Conservation (phyloP, 768 basidiomycete species). For the Grammothele lineata region DNA sequence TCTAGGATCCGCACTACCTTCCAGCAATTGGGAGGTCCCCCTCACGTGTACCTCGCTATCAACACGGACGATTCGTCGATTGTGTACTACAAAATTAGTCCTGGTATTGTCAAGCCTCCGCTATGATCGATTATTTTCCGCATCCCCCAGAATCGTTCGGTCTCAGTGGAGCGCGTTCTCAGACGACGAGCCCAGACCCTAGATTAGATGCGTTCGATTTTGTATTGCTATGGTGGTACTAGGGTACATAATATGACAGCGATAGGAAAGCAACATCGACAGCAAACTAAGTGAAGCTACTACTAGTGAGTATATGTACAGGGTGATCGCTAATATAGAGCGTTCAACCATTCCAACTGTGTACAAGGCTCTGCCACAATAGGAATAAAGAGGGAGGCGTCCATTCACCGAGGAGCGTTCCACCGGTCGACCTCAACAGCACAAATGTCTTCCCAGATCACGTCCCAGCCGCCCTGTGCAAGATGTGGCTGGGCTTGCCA, state of each 20-base stretch:
- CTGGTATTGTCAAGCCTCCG: constrained; percentile 71
- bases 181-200: not conserved
- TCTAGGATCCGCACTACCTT: constrained; percentile 56
- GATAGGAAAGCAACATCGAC: not conserved
- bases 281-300: not conserved
- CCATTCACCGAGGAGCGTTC: constrained; percentile 32
- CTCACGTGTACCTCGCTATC: constrained; percentile 63
- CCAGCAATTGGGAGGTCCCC: constrained; percentile 39
- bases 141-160: not conserved
- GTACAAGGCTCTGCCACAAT: too few relatives aligned
- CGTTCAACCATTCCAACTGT: too few relatives aligned
- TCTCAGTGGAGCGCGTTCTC: not conserved
- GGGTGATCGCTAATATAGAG: not conserved
- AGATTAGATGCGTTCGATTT: not conserved
- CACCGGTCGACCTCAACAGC: constrained; percentile 73
- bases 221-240: not conserved
- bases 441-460: constrained; percentile 76
- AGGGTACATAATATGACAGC: not conserved
- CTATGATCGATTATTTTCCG: constrained; percentile 35
- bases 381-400: not conserved
- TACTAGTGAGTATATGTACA: not conserved
- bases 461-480: constrained; percentile 65
- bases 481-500: constrained; percentile 73
- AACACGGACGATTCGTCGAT: constrained; percentile 76
- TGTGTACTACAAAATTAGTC: constrained; percentile 79